Conservation (phyloP, 306 rosid species). For the Sesbania bispinosa region DNA sequence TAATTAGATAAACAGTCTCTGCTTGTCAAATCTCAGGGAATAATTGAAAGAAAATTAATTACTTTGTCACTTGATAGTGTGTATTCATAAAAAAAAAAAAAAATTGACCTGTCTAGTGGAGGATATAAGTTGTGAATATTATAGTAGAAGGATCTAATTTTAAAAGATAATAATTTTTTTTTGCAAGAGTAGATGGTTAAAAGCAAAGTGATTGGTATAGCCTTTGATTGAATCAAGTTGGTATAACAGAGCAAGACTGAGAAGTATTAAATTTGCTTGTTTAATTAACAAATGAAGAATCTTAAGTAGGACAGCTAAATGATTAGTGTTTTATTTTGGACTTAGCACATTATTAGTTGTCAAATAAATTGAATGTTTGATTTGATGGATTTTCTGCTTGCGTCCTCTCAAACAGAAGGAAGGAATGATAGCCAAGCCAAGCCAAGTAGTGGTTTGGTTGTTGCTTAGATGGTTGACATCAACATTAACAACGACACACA, state of each 20-base stretch:
- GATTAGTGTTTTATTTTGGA: slow-evolving; percentile 24
- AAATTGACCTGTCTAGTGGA: not conserved
- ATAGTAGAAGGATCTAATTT: not conserved
- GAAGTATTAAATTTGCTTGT: slow-evolving; percentile 15
- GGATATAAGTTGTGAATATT: not conserved
- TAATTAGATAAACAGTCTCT: not conserved
- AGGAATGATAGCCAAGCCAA: not conserved
- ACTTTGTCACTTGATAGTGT: not conserved
- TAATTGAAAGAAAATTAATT: not conserved
- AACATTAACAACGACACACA: not conserved
- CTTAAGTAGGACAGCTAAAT: slow-evolving; percentile 26
- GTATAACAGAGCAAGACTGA: slow-evolving; percentile 22
- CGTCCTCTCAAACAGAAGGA: not conserved
- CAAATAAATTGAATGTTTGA: slow-evolving; percentile 26
- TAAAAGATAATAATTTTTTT: not conserved
- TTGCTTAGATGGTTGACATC: slow-evolving; percentile 33
- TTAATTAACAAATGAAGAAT: slow-evolving; percentile 33
- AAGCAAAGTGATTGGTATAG: slow-evolving; percentile 3
- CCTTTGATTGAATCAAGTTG: slow-evolving; percentile 19
- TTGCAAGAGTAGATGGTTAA: not conserved
- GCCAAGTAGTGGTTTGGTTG: slow-evolving; percentile 14
- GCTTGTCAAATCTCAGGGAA: not conserved
- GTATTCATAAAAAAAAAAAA: not conserved
- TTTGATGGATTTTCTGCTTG: slow-evolving; percentile 25
- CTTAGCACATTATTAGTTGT: slow-evolving; percentile 19